A percentile compares a stretch with the other conserved stretches of the same genome.
phyloP scores from a whole-genome alignment of 345 rosid species.

The Erodium maritimum region DNA sequence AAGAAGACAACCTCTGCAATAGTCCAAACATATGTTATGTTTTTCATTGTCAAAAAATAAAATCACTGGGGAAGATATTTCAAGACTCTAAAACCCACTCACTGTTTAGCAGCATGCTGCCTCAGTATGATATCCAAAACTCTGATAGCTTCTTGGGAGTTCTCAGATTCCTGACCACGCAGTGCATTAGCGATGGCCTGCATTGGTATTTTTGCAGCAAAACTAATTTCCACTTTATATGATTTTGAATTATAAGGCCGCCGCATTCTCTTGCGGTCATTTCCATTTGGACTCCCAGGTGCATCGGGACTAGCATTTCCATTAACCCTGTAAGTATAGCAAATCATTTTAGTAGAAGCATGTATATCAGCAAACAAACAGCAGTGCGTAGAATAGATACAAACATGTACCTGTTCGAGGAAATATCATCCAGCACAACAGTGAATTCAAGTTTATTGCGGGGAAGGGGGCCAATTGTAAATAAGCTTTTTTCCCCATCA shows the following conservation, averaged over 20 bases:
- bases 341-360: neutral
- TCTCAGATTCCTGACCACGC: slow-evolving; percentile 66
- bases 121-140: slow-evolving; percentile 74
- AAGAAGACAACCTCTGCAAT: slow-evolving; percentile 79
- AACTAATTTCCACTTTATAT: slow-evolving; percentile 54
- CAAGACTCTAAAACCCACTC: slow-evolving; percentile 10
- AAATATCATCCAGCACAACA: slow-evolving; percentile 57
- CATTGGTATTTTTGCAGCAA: slow-evolving; percentile 74
- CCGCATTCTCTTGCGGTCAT: slow-evolving; percentile 54
- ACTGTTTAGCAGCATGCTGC: slow-evolving; percentile 91
- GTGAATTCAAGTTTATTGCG: slow-evolving; percentile 65
- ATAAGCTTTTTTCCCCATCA: slow-evolving; percentile 81
- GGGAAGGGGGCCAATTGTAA: slow-evolving; percentile 68
- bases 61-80: neutral
- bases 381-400: neutral
- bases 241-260: slow-evolving; percentile 50
- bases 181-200: slow-evolving; percentile 70
- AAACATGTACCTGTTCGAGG: slow-evolving; percentile 43
- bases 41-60: neutral
- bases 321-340: slow-evolving; percentile 24
- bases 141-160: slow-evolving; percentile 64
- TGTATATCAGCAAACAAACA: neutral
- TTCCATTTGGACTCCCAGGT: slow-evolving; percentile 28
- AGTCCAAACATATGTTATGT: neutral
- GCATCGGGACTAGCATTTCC: slow-evolving; percentile 47